A percentile compares a stretch with the other conserved stretches of the same genome.
These are phyloP conservation scores for Exutisphaerella laricina DNA, from an alignment of 2,329 filamentous ascomycete genomes.

Conservation along the genomic window DNA sequence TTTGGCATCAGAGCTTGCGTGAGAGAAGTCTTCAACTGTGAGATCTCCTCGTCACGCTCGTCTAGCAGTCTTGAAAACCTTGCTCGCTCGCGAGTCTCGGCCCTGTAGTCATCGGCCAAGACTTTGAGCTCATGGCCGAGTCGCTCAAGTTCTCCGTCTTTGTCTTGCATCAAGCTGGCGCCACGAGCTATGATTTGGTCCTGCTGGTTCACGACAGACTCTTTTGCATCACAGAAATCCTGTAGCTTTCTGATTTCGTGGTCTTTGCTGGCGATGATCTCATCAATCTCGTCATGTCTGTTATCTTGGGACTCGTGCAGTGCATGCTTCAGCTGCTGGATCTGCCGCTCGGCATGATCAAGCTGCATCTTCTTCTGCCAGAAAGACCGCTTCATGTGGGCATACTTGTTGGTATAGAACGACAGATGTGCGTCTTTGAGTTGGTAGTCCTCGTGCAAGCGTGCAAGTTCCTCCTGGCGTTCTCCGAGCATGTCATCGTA, in stretches of 20 bases:
- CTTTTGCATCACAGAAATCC: constrained; percentile 25
- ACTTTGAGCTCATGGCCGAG: constrained; percentile 14
- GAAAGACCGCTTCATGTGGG: constrained; percentile 10
- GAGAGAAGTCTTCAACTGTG: constrained; percentile 13
- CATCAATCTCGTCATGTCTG: constrained; percentile 15
- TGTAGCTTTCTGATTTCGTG: constrained; percentile 18
- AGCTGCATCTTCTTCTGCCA: constrained; percentile 12
- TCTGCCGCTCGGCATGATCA: constrained; percentile 7
- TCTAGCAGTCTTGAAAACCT: constrained; percentile 16
- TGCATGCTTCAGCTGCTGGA: constrained; percentile 11
- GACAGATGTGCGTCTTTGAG: constrained; percentile 10
- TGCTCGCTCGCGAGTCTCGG: constrained; percentile 13
- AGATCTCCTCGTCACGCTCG: constrained; percentile 16
- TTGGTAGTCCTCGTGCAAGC: constrained; percentile 4
- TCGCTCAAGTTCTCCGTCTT: constrained; percentile 21
- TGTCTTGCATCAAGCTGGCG: constrained; percentile 19
- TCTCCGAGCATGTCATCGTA: constrained; percentile 7
- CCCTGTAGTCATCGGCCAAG: constrained; percentile 14
- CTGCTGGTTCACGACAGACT: constrained; percentile 22
- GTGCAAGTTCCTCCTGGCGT: constrained; percentile 9
- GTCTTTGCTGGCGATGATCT: constrained; percentile 12
- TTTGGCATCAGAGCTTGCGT: constrained; percentile 11
- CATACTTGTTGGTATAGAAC: constrained; percentile 7
- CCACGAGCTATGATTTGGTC: constrained; percentile 25
- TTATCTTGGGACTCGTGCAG: constrained; percentile 6